Evolutionary conservation across 1,139 yeast genomes (phyloP), one percentile per base, ranked within the genome.

Genomic region (Yamadazyma jaroonii): DNA sequence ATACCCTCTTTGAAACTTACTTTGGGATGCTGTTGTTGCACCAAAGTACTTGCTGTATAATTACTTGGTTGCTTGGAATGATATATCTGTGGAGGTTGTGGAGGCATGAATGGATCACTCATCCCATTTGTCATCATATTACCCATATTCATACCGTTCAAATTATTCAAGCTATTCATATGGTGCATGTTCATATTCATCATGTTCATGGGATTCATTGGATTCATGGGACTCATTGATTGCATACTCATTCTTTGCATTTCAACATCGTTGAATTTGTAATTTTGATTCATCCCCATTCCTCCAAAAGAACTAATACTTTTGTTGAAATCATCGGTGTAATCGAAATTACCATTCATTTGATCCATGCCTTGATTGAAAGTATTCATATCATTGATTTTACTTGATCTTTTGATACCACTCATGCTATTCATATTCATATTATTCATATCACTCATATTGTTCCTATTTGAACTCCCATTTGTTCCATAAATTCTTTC

Each of bases 1-100:
- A 71, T 63, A 41, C 63, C 70, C 30, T 66, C 70, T 31, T 57
- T 50, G 40, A 66, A 66, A 2, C 65, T 61, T 9, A 65, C 72
- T 38, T 64, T 65, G 21, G 50, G 42, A 17, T 17, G 20, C 9
- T 59, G 36, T 13, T 35, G 43, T 32, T 54, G 59, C 6, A 52
- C 56, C 32, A 56, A 45, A 15, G 61, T 52, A 41, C 57, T 52
- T 38, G 52, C 40, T 14, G 49, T 44, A 29, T 37, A 44, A 31
- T 37, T 42, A 20, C 47, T 41, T 4, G 45, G 41, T 6, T 34
- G 37, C n/a, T 39, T 43, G 10, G 38, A 37, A 29, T 43, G 46
- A 28, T 41, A 29, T 5, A 38, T 28, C 23, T 42, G 45, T 4
- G 43, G 45, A 3, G 46, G 44, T 34, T 37, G 48, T 2, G 48